Conservation (phyloP, 495 filamentous ascomycete species). For the Xylaria castorea region DNA sequence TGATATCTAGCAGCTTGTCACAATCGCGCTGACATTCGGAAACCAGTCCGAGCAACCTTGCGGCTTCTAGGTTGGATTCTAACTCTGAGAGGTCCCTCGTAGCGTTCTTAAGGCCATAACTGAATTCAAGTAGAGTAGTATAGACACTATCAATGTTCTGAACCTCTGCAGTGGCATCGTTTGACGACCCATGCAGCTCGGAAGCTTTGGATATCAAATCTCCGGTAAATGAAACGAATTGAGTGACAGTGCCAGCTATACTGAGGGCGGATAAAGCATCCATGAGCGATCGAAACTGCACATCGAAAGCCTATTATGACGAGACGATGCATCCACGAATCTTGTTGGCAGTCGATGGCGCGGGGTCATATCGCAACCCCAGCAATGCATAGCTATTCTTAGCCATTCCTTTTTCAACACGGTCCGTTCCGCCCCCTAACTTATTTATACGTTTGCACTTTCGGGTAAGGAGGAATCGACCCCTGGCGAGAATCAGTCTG, state of each 20-base stretch:
- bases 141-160: conserved; percentile 26
- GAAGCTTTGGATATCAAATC: conserved; percentile 30
- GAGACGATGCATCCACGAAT: background rate
- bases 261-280: conserved; percentile 42
- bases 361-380: conserved; percentile 15
- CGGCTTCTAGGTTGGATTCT: background rate
- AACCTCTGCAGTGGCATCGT: conserved; percentile 32
- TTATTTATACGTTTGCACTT: background rate
- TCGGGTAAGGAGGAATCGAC: background rate
- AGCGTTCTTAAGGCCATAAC: conserved; percentile 24
- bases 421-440: conserved; percentile 12
- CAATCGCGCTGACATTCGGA: conserved; percentile 13
- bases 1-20: conserved; percentile 10
- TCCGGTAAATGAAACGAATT: conserved; percentile 42
- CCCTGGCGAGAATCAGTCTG: background rate
- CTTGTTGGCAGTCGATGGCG: conserved; percentile 1
- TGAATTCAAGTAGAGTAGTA: conserved; percentile 22
- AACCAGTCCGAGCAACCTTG: conserved; percentile 12
- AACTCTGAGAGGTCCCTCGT: conserved; percentile 7
- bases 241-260: conserved; percentile 37
- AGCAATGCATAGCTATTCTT: background rate
- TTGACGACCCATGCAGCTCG: conserved; percentile 33
- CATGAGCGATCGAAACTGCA: conserved; percentile 18
- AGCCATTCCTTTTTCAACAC: conserved; percentile 4
- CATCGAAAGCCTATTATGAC: background rate